Evolutionary conservation across 2,329 filamentous ascomycete genomes (phyloP).

Genomic region (Fusarium nurragi): DNA sequence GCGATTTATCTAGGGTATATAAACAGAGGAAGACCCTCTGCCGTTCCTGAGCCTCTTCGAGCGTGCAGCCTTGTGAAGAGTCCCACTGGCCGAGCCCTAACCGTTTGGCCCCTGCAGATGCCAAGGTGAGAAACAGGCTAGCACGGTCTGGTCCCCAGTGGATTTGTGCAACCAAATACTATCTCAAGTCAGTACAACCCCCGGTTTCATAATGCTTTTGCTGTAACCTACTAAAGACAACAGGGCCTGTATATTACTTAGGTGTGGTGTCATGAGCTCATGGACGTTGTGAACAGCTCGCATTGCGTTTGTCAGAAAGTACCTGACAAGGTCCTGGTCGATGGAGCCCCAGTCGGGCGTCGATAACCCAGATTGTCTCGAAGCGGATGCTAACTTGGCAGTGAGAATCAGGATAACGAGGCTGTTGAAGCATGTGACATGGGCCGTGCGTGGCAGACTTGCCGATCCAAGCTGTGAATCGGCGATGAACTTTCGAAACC

Average conservation of each 20-base stretch:
- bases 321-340: background rate
- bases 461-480: background rate
- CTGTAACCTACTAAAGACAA: background rate
- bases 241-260: background rate
- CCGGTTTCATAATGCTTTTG: background rate
- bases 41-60: background rate
- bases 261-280: background rate
- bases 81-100: background rate
- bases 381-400: background rate
- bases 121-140: background rate
- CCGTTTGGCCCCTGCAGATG: background rate
- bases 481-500: background rate
- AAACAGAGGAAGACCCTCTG: background rate
- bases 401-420: background rate
- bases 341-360: background rate
- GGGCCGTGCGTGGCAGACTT: background rate
- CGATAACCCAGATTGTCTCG: background rate
- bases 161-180: background rate
- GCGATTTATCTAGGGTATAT: background rate
- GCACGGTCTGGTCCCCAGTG: background rate
- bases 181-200: background rate
- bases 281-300: background rate
- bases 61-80: background rate
- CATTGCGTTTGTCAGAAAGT: background rate
- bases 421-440: background rate